Evolutionary conservation across 257 asterid genomes (phyloP), one percentile per base, ranked within the genome.

Genomic region (Plantago major): DNA sequence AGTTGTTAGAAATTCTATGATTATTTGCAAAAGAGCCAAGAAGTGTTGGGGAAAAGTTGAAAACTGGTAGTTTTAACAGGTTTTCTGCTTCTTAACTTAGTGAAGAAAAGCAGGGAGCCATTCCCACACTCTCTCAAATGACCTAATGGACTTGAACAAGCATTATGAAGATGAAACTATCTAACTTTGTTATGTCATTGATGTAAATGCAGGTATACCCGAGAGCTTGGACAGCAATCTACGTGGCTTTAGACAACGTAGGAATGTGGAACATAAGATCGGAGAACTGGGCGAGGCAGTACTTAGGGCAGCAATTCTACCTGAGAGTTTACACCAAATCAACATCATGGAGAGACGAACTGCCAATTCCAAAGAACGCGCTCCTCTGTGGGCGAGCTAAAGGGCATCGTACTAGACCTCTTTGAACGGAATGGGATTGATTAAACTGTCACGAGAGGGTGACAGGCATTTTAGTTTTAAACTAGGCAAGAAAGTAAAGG

Each of bases 231-330:
- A 84, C 98, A 0, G 95, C 98, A 15, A 77, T 91, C 9, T 82
- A 81, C 67, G 65, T 86, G 11, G 85, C 99, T 0, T 66, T 92
- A 81, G 99, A 92, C 90, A 92, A 92, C 55, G 95, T 82, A 42
- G 99, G 99, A 63, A 86, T 92, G 83, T 92, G 99, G 97, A 92
- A 89, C 76, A 70, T 92, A 72, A 78, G 97, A 65, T 89, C 99
- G 0, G 90, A 92, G 74, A 73, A 89, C 54, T 92, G 95, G 99
- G 96, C 81, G 49, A 86, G 97, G 71, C 95, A 89, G 72, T 89
- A 92, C 64, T 52, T 92, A 69, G 99, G 99, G 0, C 99, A 92
- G 71, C 97, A 92, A 13, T 83, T 92, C 58, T 91, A 91, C 76
- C 37, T 91, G 0, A 81, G 95, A 67, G 98, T 88, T 22, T 81